These are phyloP conservation scores for Paecilomyces sp. DNA, from an alignment of 2,329 filamentous ascomycete species.

Conservation along the genomic window DNA sequence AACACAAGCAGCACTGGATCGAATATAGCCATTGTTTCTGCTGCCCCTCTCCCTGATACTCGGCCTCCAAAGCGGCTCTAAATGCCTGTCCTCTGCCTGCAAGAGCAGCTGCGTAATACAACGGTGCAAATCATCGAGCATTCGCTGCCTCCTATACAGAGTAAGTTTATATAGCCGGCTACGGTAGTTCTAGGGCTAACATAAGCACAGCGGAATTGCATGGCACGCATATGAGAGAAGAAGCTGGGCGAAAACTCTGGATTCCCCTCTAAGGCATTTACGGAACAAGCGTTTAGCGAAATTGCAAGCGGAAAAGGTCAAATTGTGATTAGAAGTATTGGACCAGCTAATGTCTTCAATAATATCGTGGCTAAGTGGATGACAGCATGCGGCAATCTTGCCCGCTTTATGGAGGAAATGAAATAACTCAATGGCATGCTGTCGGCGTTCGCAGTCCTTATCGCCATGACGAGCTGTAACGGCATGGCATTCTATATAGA, in stretches of 20 bases:
- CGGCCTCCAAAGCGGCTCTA: slow-evolving; percentile 48
- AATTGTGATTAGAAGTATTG: slow-evolving; percentile 30
- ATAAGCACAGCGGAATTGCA: slow-evolving; percentile 42
- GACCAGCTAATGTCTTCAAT: slow-evolving; percentile 19
- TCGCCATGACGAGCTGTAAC: too few species aligned
- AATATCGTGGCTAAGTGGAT: slow-evolving; percentile 26
- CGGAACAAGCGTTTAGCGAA: slow-evolving; percentile 39
- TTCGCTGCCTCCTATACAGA: slow-evolving; percentile 37
- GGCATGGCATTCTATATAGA: too few species aligned
- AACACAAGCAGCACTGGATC: slow-evolving; percentile 27
- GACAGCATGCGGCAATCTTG: background rate
- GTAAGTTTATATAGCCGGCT: slow-evolving; percentile 10
- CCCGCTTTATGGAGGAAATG: background rate
- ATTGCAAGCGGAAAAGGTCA: slow-evolving; percentile 37
- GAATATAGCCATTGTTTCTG: slow-evolving; percentile 42
- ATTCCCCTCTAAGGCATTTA: slow-evolving; percentile 43
- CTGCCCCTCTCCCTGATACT: slow-evolving; percentile 44
- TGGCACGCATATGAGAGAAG: slow-evolving; percentile 35
- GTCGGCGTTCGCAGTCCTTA: too few species aligned
- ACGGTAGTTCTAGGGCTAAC: background rate
- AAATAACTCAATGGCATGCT: background rate
- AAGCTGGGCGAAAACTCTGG: slow-evolving; percentile 36
- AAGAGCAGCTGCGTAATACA: slow-evolving; percentile 33
- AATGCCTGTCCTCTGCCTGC: slow-evolving; percentile 40
- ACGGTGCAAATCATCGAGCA: slow-evolving; percentile 43